Evolutionary conservation across 495 filamentous ascomycete species (phyloP), one percentile per base, ranked within the genome.

Genomic region (Hyaloscypha bicolor): DNA sequence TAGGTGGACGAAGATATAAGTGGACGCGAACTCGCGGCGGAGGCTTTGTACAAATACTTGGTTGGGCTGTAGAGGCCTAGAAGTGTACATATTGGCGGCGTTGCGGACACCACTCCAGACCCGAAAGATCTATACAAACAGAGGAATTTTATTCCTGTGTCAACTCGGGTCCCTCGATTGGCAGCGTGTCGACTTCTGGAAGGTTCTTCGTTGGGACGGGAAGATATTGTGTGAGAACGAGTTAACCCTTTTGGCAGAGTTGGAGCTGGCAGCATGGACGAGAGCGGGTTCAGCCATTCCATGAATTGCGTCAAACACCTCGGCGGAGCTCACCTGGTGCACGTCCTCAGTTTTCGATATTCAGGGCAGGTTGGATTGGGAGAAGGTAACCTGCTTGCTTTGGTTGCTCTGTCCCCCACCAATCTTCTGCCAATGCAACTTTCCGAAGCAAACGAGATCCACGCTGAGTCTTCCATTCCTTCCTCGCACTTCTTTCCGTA

Each of bases 381-480:
- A 25, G 25, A 25, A 25, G 25, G 25, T 25, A 25, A 25, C 25
- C 25, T 25, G 25, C 25, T 25, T 53, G 5, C 51, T 4, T 25
- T 53, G 51, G 1, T 53, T 53, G 8, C 0, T 53, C 4, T n/a
- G 1, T 53, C 5, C 19, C 19, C 25, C 25, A 25, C 25, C 25
- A 25, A 25, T 25, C 51, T 53, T 6, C 16, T 25, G 51, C 19
- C 9, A 16, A 53, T 25, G 51, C 61, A 45, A 21, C 22, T 35
- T 63, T 42, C 45, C 51, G 51, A 53, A 53, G 51, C 51, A 53
- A 53, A 53, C 51, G 19, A n/a, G 16, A 53, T 6, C 19, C 8
- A 16, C 19, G 3, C 51, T 6, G 51, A 6, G 16, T 25, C 6
- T n/a, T 53, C 51, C 25, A 25, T 53, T 16, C 22, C 19, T 12